Conservation (phyloP, 768 basidiomycete species). For the Tremella fuciformis region DNA sequence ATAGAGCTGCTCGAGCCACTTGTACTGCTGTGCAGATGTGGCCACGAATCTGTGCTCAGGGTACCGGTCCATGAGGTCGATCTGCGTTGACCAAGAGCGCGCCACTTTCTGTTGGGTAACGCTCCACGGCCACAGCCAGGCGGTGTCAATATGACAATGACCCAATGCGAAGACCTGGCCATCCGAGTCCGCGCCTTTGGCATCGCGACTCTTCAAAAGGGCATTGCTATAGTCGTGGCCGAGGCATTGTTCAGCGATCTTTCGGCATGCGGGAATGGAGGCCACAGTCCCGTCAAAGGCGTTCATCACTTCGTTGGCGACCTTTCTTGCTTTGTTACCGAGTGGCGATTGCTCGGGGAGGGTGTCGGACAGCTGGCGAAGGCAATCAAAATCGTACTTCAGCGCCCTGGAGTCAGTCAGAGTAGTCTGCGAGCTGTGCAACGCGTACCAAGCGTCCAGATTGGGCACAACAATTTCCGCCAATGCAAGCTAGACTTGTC, state of each 20-base stretch:
- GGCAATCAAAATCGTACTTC: no score
- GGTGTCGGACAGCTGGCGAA: no score
- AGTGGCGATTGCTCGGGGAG: no score
- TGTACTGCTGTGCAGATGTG: slow-evolving; percentile 64
- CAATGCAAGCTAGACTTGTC: slow-evolving; percentile 58
- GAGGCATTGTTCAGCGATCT: slow-evolving; percentile 72
- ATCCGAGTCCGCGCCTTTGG: slow-evolving; percentile 28
- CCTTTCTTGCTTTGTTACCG: no score
- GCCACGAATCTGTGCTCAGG: slow-evolving; percentile 85
- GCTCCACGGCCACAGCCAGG: slow-evolving; percentile 89
- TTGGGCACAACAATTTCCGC: slow-evolving; percentile 90
- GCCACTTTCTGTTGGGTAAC: slow-evolving; percentile 95
- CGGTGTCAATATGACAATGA: slow-evolving; percentile 70
- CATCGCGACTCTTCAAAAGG: slow-evolving; percentile 57
- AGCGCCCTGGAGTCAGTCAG: no score
- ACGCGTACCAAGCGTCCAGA: no score
- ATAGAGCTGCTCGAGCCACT: slow-evolving; percentile 85
- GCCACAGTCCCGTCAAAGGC: no score
- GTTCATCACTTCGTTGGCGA: no score
- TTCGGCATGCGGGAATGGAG: no score
- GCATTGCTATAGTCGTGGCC: slow-evolving; percentile 76
- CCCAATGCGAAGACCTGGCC: slow-evolving; percentile 82
- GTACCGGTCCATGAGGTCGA: slow-evolving; percentile 92
- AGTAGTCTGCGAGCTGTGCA: no score
- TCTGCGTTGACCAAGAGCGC: slow-evolving; percentile 87